phyloP scores from a whole-genome alignment of 805 yeast species.

The Priceomyces medius region DNA sequence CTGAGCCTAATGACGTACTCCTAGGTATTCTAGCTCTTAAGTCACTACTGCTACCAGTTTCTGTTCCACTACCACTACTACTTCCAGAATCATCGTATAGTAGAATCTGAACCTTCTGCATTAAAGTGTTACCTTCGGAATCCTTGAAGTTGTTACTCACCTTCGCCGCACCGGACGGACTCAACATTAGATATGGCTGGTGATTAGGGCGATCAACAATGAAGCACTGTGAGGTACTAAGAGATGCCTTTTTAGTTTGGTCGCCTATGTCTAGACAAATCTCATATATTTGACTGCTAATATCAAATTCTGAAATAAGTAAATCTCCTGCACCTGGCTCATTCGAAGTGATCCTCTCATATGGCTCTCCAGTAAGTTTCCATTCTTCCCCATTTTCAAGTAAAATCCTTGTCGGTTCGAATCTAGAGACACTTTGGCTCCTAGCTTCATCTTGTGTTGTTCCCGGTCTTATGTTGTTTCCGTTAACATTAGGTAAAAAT shows the following conservation, averaged over 20 bases:
- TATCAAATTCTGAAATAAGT: slow-evolving; percentile 28
- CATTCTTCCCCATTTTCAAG: slow-evolving; percentile 21
- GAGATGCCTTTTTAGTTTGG: slow-evolving; percentile 13
- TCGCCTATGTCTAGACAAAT: slow-evolving; percentile 18
- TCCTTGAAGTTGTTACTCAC: slow-evolving; percentile 16
- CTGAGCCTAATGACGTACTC: no score
- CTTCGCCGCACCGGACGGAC: slow-evolving; percentile 33
- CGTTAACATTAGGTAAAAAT: slow-evolving; percentile 15
- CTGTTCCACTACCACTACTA: background rate
- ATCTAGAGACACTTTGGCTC: slow-evolving; percentile 5
- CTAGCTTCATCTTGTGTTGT: background rate
- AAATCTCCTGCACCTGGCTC: slow-evolving; percentile 10
- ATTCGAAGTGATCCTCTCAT: slow-evolving; percentile 18
- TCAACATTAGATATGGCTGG: slow-evolving; percentile 39
- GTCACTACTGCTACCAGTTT: background rate
- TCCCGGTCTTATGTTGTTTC: slow-evolving; percentile 1
- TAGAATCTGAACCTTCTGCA: slow-evolving; percentile 26
- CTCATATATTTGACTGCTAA: slow-evolving; percentile 25
- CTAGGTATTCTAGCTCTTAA: no score
- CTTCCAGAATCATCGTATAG: slow-evolving; percentile 9
- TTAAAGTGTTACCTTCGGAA: slow-evolving; percentile 14
- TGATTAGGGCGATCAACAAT: slow-evolving; percentile 32
- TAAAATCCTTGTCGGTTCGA: slow-evolving; percentile 22
- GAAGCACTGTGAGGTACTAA: slow-evolving; percentile 44
- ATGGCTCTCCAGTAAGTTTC: slow-evolving; percentile 25